Percentiles rank a stretch among this genome's conserved stretches.
phyloP scores from a whole-genome alignment of 176 grass and related monocot species.

The Saccharum spontaneum region DNA sequence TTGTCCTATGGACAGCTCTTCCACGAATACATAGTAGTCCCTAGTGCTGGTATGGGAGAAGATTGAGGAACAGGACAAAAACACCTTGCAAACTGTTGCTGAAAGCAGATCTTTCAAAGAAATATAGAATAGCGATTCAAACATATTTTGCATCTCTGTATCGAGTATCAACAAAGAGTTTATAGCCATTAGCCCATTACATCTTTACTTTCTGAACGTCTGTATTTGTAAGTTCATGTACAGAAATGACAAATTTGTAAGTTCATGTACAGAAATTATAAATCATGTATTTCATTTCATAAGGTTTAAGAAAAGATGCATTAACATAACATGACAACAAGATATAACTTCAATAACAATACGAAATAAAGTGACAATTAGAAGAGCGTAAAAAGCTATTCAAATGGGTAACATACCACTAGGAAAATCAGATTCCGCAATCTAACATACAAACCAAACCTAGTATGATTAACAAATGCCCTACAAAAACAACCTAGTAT shows the following conservation, averaged over 20 bases:
- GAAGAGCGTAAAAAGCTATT: conserved; percentile 12
- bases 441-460: conserved; percentile 12
- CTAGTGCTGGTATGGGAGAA: conserved; percentile 1
- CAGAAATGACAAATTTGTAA: not conserved
- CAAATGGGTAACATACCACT: not conserved
- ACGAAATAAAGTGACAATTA: conserved; percentile 8
- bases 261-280: not conserved
- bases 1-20: not conserved
- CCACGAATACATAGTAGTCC: not conserved
- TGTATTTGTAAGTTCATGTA: too few species aligned
- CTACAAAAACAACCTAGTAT: conserved; percentile 1
- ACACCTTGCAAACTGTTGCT: not conserved
- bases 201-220: not conserved
- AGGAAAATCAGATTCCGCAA: not conserved
- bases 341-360: not conserved
- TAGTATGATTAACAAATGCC: not conserved
- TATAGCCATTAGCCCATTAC: not conserved
- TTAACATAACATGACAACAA: not conserved
- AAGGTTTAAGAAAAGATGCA: not conserved
- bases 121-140: conserved; percentile 3
- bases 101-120: not conserved
- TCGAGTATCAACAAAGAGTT: not conserved
- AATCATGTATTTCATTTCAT: conserved; percentile 8
- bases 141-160: not conserved
- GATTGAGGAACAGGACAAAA: not conserved